These are phyloP conservation scores for Suaeda aralocaspica DNA, from an alignment of 148 eudicot genomes.

Conservation along the genomic window DNA sequence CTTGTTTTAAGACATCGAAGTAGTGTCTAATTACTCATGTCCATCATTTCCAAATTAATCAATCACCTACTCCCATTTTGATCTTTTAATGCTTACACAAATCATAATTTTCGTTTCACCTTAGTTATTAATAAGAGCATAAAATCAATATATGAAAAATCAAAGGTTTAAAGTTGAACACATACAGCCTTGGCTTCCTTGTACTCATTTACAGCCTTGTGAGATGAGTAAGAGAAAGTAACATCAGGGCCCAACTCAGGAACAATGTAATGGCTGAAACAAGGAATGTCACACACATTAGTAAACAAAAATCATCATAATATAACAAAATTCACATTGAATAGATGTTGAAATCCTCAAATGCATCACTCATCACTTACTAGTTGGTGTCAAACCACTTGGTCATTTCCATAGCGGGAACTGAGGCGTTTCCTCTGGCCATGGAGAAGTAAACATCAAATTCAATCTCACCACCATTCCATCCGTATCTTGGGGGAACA, in stretches of 20 bases:
- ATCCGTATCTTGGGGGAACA: conserved; percentile 71
- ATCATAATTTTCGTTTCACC: no score
- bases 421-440: conserved; percentile 87
- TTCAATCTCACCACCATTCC: conserved; percentile 73
- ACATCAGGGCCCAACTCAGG: conserved; percentile 86
- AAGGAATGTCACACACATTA: conserved; percentile 11
- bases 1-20: no score
- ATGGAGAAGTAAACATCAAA: conserved; percentile 78
- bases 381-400: conserved; percentile 99
- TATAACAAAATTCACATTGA: neutral
- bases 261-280: conserved; percentile 75
- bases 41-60: no score
- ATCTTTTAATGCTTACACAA: no score
- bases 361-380: conserved; percentile 40
- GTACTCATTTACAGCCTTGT: conserved; percentile 76
- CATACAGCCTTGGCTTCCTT: conserved; percentile 82
- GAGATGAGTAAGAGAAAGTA: conserved; percentile 65
- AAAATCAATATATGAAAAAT: no score
- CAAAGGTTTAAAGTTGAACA: no score
- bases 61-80: no score
- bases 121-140: no score
- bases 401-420: conserved; percentile 97
- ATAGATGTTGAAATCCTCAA: neutral
- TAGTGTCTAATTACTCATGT: no score
- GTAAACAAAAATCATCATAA: conserved; percentile 1